Percentiles rank a stretch among this genome's conserved stretches.
phyloP scores from a whole-genome alignment of 1,139 yeast species.

The Hanseniaspora uvarum region DNA sequence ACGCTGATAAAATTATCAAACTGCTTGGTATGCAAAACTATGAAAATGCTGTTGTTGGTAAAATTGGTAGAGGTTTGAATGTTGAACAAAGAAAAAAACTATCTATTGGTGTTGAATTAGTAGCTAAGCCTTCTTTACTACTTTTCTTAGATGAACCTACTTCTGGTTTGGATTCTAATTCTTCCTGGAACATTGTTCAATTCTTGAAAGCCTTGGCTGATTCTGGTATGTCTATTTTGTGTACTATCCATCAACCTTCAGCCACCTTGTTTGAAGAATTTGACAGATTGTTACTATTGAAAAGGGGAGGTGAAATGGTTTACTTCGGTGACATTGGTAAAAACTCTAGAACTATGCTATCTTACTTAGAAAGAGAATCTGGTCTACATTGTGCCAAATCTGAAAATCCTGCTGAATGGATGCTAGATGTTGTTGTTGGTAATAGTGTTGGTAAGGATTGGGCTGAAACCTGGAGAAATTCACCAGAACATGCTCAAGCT shows the following conservation, averaged over 20 bases:
- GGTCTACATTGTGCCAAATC: constrained; percentile 38
- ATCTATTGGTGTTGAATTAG: constrained; percentile 55
- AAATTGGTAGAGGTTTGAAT: constrained; percentile 48
- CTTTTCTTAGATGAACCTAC: constrained; percentile 51
- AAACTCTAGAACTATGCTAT: constrained; percentile 40
- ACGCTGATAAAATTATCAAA: constrained; percentile 49
- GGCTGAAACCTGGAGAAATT: constrained; percentile 40
- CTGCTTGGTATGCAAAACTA: constrained; percentile 50
- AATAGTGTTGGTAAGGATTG: constrained; percentile 56
- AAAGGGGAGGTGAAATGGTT: constrained; percentile 53
- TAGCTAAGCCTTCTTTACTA: constrained; percentile 44
- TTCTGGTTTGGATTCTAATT: constrained; percentile 50
- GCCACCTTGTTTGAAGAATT: constrained; percentile 46
- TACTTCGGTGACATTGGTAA: constrained; percentile 59
- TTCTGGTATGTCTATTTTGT: constrained; percentile 48
- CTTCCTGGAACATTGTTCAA: constrained; percentile 48
- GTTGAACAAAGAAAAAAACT: constrained; percentile 59
- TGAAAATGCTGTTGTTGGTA: constrained; percentile 56
- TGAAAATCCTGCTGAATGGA: constrained; percentile 61
- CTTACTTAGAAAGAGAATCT: constrained; percentile 49
- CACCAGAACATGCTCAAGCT: constrained; percentile 35
- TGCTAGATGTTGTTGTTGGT: constrained; percentile 30
- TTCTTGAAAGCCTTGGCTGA: constrained; percentile 43
- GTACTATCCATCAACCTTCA: constrained; percentile 53
- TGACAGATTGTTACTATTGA: constrained; percentile 41